A percentile compares a stretch with the other conserved stretches of the same genome.
Evolutionary conservation across 805 yeast species (phyloP).

Genomic region (Candida oleophila): DNA sequence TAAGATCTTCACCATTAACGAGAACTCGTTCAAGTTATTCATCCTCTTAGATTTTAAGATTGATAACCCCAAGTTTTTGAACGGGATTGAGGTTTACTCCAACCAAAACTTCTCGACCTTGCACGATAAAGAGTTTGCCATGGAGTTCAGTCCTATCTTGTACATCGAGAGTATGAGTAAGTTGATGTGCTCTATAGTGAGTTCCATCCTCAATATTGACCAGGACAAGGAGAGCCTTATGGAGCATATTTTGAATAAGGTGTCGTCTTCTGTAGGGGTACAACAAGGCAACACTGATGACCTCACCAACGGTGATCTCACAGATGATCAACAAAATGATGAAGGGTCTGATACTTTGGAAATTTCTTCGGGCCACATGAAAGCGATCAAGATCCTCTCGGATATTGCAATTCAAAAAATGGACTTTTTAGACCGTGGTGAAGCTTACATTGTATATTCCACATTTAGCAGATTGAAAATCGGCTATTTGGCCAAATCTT

Average conservation of each 20-base stretch:
- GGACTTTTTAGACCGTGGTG: conserved; percentile 55
- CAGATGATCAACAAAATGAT: background rate
- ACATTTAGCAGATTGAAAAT: conserved; percentile 46
- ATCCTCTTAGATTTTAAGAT: conserved; percentile 32
- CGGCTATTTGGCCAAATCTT: conserved; percentile 55
- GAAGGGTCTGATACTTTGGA: conserved; percentile 11
- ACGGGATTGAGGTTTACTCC: conserved; percentile 32
- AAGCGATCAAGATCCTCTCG: conserved; percentile 27
- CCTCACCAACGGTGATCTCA: background rate
- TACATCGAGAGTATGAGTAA: conserved; percentile 33
- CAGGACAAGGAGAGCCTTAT: conserved; percentile 20
- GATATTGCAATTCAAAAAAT: conserved; percentile 38
- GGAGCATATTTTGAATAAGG: conserved; percentile 14
- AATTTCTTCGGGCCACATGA: conserved; percentile 23
- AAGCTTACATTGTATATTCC: conserved; percentile 53
- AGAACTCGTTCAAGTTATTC: conserved; percentile 29
- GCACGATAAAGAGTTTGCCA: conserved; percentile 24
- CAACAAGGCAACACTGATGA: background rate
- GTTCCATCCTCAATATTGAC: background rate
- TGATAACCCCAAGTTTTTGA: conserved; percentile 38
- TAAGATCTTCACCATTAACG: conserved; percentile 20
- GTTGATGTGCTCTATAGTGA: conserved; percentile 34
- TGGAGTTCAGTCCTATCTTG: conserved; percentile 33
- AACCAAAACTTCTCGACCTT: conserved; percentile 17
- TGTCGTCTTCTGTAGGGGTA: background rate